Conservation (phyloP, 75 land plant species). For the Chamaecyparis obtusa region DNA sequence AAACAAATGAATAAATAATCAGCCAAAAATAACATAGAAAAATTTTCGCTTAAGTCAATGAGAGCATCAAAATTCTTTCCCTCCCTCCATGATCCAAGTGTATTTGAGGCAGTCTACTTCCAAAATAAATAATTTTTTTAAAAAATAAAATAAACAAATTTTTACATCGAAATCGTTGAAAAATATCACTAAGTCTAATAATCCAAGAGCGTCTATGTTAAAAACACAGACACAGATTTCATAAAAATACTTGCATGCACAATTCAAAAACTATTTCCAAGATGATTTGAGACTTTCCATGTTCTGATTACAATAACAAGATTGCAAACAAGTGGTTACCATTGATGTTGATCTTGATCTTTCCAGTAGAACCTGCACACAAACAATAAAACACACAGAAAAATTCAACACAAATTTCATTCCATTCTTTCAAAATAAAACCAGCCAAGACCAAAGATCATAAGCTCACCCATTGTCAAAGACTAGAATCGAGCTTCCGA, state of each 20-base stretch:
- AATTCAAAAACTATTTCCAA: slow-evolving; percentile 10
- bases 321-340: slow-evolving; percentile 16
- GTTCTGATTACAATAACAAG: no score
- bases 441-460: background rate
- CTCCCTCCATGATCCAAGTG: slow-evolving; percentile 13
- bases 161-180: no score
- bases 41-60: background rate
- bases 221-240: no score
- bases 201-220: no score
- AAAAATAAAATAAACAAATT: no score
- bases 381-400: background rate
- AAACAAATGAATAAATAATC: background rate
- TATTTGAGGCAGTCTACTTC: background rate
- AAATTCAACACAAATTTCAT: background rate
- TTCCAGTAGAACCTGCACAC: slow-evolving; percentile 14
- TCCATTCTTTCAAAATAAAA: background rate
- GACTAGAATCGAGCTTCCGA: no score
- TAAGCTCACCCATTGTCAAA: no score
- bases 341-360: slow-evolving; percentile 53
- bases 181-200: no score
- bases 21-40: background rate
- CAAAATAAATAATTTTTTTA: no score
- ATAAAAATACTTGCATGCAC: no score
- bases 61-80: no score
- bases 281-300: background rate